phyloP scores from a whole-genome alignment of 2,329 filamentous ascomycete genomes.

The Alternaria sp. region DNA sequence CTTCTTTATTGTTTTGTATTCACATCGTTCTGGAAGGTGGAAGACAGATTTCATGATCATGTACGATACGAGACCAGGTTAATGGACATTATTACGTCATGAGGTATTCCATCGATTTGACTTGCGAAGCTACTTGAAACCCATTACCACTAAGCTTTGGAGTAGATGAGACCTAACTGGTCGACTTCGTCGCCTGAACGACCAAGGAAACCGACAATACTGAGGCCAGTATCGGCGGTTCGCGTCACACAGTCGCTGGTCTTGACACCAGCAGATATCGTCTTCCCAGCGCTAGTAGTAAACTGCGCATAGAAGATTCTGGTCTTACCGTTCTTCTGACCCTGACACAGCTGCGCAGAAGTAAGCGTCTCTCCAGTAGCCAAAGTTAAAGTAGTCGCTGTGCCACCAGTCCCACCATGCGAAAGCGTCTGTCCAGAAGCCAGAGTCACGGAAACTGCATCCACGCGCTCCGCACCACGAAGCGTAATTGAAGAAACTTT shows the following conservation, averaged over 20 bases:
- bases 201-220: slow-evolving; percentile 64
- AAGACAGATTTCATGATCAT: neutral
- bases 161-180: slow-evolving; percentile 56
- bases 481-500: slow-evolving; percentile 56
- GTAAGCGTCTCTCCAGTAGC: slow-evolving; percentile 60
- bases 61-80: neutral
- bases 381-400: slow-evolving; percentile 55
- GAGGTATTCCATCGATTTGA: neutral
- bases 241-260: slow-evolving; percentile 60
- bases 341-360: slow-evolving; percentile 61
- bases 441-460: slow-evolving; percentile 61
- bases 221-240: slow-evolving; percentile 60
- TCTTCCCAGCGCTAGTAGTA: slow-evolving; percentile 61
- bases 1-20: neutral
- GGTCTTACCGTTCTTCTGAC: slow-evolving; percentile 56
- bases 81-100: neutral
- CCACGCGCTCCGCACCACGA: slow-evolving; percentile 60
- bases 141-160: slow-evolving; percentile 11
- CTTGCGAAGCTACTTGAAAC: neutral
- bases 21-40: neutral
- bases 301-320: slow-evolving; percentile 66
- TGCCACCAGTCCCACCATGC: slow-evolving; percentile 66
- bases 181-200: slow-evolving; percentile 66
- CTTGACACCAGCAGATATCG: slow-evolving; percentile 55
- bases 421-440: slow-evolving; percentile 59